These are phyloP conservation scores for Eragrostis curvula DNA, from an alignment of 176 grass and related monocot species.

Conservation along the genomic window DNA sequence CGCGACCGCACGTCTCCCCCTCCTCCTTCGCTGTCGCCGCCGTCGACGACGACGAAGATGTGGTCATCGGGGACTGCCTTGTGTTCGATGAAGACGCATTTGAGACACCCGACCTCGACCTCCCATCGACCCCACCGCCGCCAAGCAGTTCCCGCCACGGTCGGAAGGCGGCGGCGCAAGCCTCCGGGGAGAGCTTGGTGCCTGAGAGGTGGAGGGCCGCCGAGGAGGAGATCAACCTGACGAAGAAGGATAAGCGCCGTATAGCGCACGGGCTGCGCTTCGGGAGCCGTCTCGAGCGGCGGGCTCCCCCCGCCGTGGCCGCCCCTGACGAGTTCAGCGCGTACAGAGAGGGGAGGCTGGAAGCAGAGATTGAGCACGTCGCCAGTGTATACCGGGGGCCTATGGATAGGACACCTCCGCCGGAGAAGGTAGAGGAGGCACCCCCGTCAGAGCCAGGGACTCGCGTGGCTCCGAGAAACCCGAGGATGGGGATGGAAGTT, in stretches of 20 bases:
- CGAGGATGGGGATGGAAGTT: constrained; percentile 51
- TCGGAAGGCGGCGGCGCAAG: constrained; percentile 29
- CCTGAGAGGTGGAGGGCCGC: constrained; percentile 77
- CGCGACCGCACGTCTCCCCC: background rate
- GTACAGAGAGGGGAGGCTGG: constrained; percentile 62
- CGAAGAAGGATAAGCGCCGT: constrained; percentile 92
- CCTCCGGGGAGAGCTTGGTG: constrained; percentile 57
- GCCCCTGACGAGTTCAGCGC: constrained; percentile 57
- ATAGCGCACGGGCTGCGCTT: constrained; percentile 83
- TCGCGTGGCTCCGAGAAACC: constrained; percentile 84
- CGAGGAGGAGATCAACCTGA: constrained; percentile 88
- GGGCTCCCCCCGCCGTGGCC: constrained; percentile 57
- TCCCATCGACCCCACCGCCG: background rate
- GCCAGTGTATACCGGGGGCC: constrained; percentile 44
- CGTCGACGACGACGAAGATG: constrained; percentile 53
- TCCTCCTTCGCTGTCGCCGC: constrained; percentile 32
- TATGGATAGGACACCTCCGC: background rate
- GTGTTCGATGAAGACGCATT: constrained; percentile 97
- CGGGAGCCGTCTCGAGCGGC: constrained; percentile 72
- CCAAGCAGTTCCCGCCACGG: background rate
- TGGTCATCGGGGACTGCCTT: constrained; percentile 86
- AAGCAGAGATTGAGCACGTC: constrained; percentile 42
- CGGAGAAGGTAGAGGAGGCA: constrained; percentile 40
- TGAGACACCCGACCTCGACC: constrained; percentile 51
- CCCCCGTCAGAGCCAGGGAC: constrained; percentile 45